These are phyloP conservation scores for Kurtzmaniella quercitrusa DNA, from an alignment of 1,139 yeast genomes.

Conservation along the genomic window DNA sequence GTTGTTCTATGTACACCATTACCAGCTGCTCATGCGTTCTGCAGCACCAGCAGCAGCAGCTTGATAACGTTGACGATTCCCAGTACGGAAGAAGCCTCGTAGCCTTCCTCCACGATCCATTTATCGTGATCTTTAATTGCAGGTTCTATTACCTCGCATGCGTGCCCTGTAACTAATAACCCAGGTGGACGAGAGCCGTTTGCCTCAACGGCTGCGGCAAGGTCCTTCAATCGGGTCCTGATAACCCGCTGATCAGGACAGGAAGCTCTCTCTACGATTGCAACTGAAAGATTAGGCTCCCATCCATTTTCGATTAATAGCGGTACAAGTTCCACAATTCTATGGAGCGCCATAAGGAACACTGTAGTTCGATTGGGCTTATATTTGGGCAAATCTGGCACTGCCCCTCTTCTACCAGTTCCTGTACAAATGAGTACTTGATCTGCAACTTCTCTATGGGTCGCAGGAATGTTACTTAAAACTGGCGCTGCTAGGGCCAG, in stretches of 20 bases:
- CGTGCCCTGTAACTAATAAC: conserved; percentile 72
- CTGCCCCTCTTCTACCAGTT: conserved; percentile 82
- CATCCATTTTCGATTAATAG: conserved; percentile 57
- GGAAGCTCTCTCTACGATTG: conserved; percentile 85
- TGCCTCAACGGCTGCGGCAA: conserved; percentile 71
- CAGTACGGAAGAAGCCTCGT: not conserved
- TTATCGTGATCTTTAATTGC: conserved; percentile 15
- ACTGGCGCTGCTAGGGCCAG: conserved; percentile 90
- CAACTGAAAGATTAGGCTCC: conserved; percentile 73
- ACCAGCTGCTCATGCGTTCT: not conserved
- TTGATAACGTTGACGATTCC: not conserved
- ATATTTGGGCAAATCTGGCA: conserved; percentile 76
- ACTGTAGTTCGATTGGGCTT: conserved; percentile 73
- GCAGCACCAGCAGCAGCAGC: no score
- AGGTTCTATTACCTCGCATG: conserved; percentile 58
- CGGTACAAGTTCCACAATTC: conserved; percentile 66
- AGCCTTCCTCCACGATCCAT: conserved; percentile 65
- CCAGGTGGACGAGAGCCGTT: conserved; percentile 95
- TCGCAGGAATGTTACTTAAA: conserved; percentile 81
- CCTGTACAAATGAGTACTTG: conserved; percentile 94
- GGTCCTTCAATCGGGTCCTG: conserved; percentile 62
- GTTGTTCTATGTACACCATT: not conserved
- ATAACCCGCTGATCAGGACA: conserved; percentile 91
- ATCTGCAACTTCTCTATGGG: conserved; percentile 90
- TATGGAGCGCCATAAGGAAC: conserved; percentile 85